phyloP scores from a whole-genome alignment of 1,139 yeast genomes.

The Pichia sp. region DNA sequence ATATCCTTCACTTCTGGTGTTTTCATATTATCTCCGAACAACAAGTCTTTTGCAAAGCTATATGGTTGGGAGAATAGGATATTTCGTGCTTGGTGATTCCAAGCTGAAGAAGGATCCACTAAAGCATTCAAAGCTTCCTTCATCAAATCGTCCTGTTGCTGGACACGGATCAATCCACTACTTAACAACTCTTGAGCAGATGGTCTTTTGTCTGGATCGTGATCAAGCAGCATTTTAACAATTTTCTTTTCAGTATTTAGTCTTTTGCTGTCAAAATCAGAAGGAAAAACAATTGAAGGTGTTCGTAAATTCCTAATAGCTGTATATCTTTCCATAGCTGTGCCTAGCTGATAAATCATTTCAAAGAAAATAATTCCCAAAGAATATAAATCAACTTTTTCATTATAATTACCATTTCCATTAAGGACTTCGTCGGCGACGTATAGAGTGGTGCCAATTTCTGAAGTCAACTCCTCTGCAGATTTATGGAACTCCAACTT shows the following conservation, averaged over 20 bases:
- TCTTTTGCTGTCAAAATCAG: slow-evolving; percentile 50
- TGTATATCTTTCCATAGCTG: slow-evolving; percentile 89
- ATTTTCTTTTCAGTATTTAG: slow-evolving; percentile 59
- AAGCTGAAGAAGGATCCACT: slow-evolving; percentile 86
- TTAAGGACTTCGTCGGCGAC: slow-evolving; percentile 85
- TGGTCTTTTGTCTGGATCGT: slow-evolving; percentile 74
- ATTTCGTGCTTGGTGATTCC: slow-evolving; percentile 89
- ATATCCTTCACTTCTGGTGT: slow-evolving; percentile 34
- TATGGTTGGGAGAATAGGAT: slow-evolving; percentile 81
- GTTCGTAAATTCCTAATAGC: slow-evolving; percentile 61
- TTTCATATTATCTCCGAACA: slow-evolving; percentile 55
- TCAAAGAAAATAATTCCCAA: slow-evolving; percentile 92
- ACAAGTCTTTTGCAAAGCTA: slow-evolving; percentile 71
- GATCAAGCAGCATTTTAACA: slow-evolving; percentile 62
- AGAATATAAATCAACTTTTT: slow-evolving; percentile 93
- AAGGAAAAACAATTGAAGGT: slow-evolving; percentile 59
- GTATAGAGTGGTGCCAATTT: slow-evolving; percentile 88
- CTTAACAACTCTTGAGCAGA: slow-evolving; percentile 69
- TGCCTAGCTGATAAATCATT: slow-evolving; percentile 76
- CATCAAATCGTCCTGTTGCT: slow-evolving; percentile 83
- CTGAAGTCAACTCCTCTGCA: slow-evolving; percentile 80
- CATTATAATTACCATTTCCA: slow-evolving; percentile 69
- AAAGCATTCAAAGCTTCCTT: slow-evolving; percentile 82
- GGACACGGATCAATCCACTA: slow-evolving; percentile 81
- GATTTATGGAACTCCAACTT: slow-evolving; percentile 27